Evolutionary conservation across 495 filamentous ascomycete genomes (phyloP).

Genomic region (Penicillium nucicola): DNA sequence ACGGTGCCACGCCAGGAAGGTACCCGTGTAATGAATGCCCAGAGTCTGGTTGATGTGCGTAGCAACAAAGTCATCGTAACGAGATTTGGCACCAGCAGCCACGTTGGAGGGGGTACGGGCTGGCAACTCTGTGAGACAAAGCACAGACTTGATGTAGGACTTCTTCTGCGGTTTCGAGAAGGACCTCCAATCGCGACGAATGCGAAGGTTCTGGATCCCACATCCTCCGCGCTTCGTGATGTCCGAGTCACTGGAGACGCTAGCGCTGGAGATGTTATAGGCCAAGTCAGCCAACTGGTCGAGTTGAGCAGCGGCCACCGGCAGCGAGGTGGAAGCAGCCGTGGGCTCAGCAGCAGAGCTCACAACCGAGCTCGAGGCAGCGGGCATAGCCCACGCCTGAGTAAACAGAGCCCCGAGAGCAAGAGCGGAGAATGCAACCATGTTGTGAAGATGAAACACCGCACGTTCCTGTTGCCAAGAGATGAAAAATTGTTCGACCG

Average conservation of each 20-base stretch:
- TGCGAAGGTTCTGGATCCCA: slow-evolving; percentile 43
- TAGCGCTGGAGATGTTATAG: slow-evolving; percentile 11
- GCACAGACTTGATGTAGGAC: slow-evolving; percentile 59
- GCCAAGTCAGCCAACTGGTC: slow-evolving; percentile 15
- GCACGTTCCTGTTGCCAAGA: background rate
- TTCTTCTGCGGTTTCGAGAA: slow-evolving; percentile 43
- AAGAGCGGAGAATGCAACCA: slow-evolving; percentile 14
- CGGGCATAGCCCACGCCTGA: slow-evolving; percentile 9
- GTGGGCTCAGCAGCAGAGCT: slow-evolving; percentile 10
- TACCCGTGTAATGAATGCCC: slow-evolving; percentile 60
- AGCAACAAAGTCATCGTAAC: slow-evolving; percentile 70
- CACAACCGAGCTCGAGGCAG: background rate
- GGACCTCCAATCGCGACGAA: slow-evolving; percentile 47
- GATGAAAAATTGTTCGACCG: background rate
- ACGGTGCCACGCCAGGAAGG: slow-evolving; percentile 70
- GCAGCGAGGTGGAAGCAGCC: slow-evolving; percentile 15
- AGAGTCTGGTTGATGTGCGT: slow-evolving; percentile 64
- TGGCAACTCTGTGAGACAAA: slow-evolving; percentile 56
- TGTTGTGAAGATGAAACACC: slow-evolving; percentile 1
- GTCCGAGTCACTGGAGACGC: slow-evolving; percentile 3
- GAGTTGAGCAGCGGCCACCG: slow-evolving; percentile 16
- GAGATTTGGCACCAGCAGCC: slow-evolving; percentile 49
- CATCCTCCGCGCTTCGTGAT: slow-evolving; percentile 41
- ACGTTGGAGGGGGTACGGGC: slow-evolving; percentile 37
- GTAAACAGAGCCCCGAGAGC: slow-evolving; percentile 8